These are phyloP conservation scores for Camelina hispida DNA, from an alignment of 345 rosid genomes.

Conservation along the genomic window DNA sequence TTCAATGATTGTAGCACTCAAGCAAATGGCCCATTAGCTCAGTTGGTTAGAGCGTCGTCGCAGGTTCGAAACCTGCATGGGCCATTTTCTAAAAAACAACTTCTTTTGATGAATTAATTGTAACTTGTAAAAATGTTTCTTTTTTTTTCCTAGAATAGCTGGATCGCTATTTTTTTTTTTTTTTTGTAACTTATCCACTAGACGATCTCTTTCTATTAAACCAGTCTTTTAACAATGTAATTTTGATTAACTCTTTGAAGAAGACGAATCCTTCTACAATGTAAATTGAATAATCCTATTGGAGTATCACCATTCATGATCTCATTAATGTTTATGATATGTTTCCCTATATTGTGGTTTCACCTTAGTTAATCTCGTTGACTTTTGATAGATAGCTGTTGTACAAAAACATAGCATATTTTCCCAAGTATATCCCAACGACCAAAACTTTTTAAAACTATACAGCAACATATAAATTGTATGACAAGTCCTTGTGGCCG, in stretches of 20 bases:
- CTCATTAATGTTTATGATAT: neutral
- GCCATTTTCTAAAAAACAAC: constrained; percentile 2
- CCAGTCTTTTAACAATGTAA: neutral
- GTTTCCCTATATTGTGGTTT: neutral
- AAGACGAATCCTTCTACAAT: neutral
- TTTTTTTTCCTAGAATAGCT: too few relatives aligned
- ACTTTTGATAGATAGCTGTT: neutral
- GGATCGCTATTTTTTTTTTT: too few relatives aligned
- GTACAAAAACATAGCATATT: neutral
- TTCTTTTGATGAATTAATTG: too few relatives aligned
- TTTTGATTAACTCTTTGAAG: neutral
- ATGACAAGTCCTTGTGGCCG: neutral
- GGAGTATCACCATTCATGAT: constrained; percentile 1
- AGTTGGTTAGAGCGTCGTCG: constrained; percentile 96
- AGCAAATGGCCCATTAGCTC: constrained; percentile 53
- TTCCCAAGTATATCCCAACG: neutral
- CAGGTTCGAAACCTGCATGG: constrained; percentile 77
- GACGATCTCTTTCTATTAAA: neutral
- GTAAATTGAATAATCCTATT: neutral
- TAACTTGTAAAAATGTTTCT: too few relatives aligned
- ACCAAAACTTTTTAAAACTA: neutral
- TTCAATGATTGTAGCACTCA: rapidly evolving
- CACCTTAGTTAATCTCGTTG: neutral
- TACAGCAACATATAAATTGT: neutral
- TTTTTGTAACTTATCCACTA: too few relatives aligned